Evolutionary conservation across 2,329 filamentous ascomycete genomes (phyloP).

Genomic region (Aspergillus aculeatus): DNA sequence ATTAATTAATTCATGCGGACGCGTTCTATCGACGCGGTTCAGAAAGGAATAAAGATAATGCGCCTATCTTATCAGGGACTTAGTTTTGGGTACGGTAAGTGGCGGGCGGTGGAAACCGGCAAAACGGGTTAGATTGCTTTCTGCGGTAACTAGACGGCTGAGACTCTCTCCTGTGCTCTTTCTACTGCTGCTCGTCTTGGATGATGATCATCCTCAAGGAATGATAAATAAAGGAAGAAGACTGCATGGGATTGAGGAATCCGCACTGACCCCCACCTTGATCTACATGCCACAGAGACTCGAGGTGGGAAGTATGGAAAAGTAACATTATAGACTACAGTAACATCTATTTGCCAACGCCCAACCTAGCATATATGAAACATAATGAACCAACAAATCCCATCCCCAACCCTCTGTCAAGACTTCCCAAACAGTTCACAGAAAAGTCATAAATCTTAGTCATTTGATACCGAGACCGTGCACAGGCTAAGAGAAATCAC

Average conservation of each 20-base stretch:
- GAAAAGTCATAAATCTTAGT: constrained; percentile 11
- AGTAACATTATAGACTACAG: constrained; percentile 7
- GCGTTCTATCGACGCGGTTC: constrained; percentile 12
- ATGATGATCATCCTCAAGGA: too few species aligned
- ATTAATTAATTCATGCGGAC: constrained; percentile 3
- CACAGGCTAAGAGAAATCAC: constrained; percentile 28
- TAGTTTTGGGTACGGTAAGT: background rate
- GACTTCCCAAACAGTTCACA: constrained; percentile 14
- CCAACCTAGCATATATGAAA: constrained; percentile 18
- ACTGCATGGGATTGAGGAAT: background rate
- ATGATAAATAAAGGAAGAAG: too few species aligned
- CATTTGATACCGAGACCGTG: background rate
- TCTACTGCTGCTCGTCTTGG: too few species aligned
- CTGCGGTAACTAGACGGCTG: too few species aligned
- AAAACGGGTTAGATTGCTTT: too few species aligned
- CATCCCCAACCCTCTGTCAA: constrained; percentile 8
- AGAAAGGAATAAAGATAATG: constrained; percentile 12
- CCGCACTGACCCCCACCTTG: background rate
- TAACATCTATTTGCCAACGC: constrained; percentile 24
- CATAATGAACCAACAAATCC: constrained; percentile 12
- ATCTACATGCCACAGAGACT: constrained; percentile 3
- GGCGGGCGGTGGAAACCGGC: too few species aligned
- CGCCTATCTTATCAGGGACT: constrained; percentile 20
- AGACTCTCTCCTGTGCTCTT: too few species aligned
- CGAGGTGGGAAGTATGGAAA: constrained; percentile 3